Conservation (phyloP, 345 rosid species). For the Luvunga scandens region DNA sequence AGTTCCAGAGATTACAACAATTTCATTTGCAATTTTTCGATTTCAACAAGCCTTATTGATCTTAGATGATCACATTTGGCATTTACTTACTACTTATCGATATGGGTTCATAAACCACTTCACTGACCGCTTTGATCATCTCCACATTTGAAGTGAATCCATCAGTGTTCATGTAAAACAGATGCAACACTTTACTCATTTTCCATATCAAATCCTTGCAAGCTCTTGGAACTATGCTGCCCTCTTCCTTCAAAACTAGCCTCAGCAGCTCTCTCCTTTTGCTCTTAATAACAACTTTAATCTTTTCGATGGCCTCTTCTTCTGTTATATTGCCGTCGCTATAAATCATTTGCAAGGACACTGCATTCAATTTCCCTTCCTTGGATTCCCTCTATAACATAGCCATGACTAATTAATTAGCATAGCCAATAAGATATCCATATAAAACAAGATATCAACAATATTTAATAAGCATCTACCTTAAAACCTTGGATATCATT, state of each 20-base stretch:
- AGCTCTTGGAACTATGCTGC: conserved; percentile 54
- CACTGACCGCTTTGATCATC: conserved; percentile 43
- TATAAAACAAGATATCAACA: not conserved
- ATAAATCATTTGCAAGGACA: conserved; percentile 53
- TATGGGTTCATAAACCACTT: conserved; percentile 48
- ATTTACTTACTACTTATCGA: not conserved
- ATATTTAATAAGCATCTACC: conserved; percentile 27
- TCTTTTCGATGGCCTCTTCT: conserved; percentile 37
- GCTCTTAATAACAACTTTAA: conserved; percentile 29
- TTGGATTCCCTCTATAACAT: conserved; percentile 59
- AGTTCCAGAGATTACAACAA: not conserved
- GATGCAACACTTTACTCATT: conserved; percentile 65
- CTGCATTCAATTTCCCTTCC: conserved; percentile 73
- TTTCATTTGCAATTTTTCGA: too few species aligned
- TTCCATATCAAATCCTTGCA: conserved; percentile 80
- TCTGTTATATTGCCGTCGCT: conserved; percentile 22
- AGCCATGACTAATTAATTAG: not conserved
- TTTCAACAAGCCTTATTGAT: not conserved
- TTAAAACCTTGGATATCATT: conserved; percentile 72
- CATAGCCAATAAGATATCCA: not conserved
- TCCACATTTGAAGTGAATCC: conserved; percentile 60
- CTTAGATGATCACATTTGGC: too few species aligned
- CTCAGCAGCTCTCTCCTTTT: conserved; percentile 48
- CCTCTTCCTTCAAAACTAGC: conserved; percentile 53
- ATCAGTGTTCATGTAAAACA: conserved; percentile 71